A percentile compares a stretch with the other conserved stretches of the same genome.
These are phyloP conservation scores for Geotrichum armillariae DNA, from an alignment of 1,139 yeast species.

Conservation along the genomic window DNA sequence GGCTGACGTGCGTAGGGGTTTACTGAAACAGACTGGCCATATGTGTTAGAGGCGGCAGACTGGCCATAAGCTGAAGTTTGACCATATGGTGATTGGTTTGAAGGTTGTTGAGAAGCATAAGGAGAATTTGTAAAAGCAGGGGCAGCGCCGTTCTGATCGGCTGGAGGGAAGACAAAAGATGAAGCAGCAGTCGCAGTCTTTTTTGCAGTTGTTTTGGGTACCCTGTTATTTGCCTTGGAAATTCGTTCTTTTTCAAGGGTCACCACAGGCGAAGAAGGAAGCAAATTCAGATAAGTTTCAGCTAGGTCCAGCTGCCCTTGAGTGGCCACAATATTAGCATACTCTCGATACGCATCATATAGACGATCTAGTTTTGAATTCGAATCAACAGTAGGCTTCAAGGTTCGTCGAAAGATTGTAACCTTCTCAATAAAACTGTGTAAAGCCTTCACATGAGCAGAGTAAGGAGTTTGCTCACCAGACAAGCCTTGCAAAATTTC, in stretches of 20 bases:
- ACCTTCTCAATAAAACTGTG: conserved; percentile 82
- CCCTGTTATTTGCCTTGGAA: conserved; percentile 50
- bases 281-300: conserved; percentile 59
- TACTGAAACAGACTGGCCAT: conserved; percentile 15
- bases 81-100: conserved; percentile 20
- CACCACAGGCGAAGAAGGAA: conserved; percentile 66
- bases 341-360: conserved; percentile 67
- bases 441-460: conserved; percentile 81
- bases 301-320: conserved; percentile 87
- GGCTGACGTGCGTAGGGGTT: conserved; percentile 27
- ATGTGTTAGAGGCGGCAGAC: neutral
- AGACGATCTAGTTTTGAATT: conserved; percentile 47
- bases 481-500: conserved; percentile 46
- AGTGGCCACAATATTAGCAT: conserved; percentile 75
- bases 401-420: conserved; percentile 62
- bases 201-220: conserved; percentile 18
- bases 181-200: conserved; percentile 21
- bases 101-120: conserved; percentile 17
- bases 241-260: conserved; percentile 78
- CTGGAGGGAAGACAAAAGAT: conserved; percentile 18
- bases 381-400: conserved; percentile 31
- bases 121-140: conserved; percentile 19
- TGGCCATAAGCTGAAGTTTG: conserved; percentile 10
- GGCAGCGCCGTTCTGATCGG: conserved; percentile 19
- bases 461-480: conserved; percentile 62